A percentile compares a stretch with the other conserved stretches of the same genome.
phyloP scores from a whole-genome alignment of 2,329 filamentous ascomycete species.

The Alternaria triticina region DNA sequence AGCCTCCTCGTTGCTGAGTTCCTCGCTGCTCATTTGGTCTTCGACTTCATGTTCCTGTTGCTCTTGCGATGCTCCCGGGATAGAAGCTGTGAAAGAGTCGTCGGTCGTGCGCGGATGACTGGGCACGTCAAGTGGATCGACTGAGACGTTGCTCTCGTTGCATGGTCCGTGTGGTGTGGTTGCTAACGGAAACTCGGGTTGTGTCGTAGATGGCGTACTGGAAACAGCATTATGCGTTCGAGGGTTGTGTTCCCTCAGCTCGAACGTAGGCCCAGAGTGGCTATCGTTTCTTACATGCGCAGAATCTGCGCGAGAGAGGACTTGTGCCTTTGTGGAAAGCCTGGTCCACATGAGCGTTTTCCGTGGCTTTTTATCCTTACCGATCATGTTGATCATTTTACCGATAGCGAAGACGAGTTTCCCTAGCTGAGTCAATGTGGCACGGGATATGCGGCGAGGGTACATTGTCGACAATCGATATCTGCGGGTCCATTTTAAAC shows the following conservation, averaged over 20 bases:
- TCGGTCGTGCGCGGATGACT: background rate
- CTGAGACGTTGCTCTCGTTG: background rate
- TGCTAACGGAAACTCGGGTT: background rate
- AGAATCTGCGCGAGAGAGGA: background rate
- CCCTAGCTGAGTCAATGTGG: slow-evolving; percentile 21
- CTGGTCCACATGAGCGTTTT: slow-evolving; percentile 34
- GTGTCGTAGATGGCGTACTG: background rate
- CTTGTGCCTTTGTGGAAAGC: slow-evolving; percentile 14
- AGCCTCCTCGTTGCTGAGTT: background rate
- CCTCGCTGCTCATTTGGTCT: background rate
- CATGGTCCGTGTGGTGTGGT: background rate
- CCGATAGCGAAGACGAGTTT: slow-evolving; percentile 15
- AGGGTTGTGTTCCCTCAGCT: background rate
- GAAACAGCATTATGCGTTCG: background rate
- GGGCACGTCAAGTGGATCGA: background rate
- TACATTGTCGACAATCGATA: slow-evolving; percentile 27
- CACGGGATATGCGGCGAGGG: slow-evolving; percentile 16
- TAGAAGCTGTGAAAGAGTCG: background rate
- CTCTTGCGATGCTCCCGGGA: background rate
- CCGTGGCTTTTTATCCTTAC: slow-evolving; percentile 11
- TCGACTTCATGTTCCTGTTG: background rate
- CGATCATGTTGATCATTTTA: slow-evolving; percentile 11
- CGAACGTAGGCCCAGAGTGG: background rate
- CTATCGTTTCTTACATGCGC: background rate
- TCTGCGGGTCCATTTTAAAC: slow-evolving; percentile 33